These are phyloP conservation scores for Taiozyma sp. DNA, from an alignment of 1,139 yeast genomes.

Conservation along the genomic window DNA sequence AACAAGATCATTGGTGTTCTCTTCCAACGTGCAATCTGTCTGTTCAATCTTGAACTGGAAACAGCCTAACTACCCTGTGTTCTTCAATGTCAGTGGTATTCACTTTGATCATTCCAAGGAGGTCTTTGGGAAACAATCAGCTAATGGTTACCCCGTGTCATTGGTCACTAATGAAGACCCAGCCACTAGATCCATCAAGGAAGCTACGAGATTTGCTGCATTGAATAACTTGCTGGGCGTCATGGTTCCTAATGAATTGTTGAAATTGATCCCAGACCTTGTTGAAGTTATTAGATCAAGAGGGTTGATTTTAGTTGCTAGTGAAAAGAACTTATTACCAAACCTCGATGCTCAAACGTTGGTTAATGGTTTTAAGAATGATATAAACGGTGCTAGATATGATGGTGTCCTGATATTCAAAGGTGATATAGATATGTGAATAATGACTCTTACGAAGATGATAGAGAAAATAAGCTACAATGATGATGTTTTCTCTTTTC, in stretches of 20 bases:
- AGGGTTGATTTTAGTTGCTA: slow-evolving; percentile 81
- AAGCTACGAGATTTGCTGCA: slow-evolving; percentile 69
- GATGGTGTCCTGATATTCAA: slow-evolving; percentile 66
- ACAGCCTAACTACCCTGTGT: slow-evolving; percentile 96
- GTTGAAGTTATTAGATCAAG: slow-evolving; percentile 72
- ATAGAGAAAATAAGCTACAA: background rate
- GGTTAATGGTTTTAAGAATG: slow-evolving; percentile 29
- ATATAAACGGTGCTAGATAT: slow-evolving; percentile 72
- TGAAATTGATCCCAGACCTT: slow-evolving; percentile 71
- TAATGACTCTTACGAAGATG: background rate
- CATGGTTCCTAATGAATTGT: slow-evolving; percentile 66
- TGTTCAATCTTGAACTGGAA: slow-evolving; percentile 96
- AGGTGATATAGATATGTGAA: slow-evolving; percentile 62
- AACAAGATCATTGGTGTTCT: slow-evolving; percentile 65
- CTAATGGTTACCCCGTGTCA: slow-evolving; percentile 31
- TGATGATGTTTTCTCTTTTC: background rate
- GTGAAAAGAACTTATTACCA: slow-evolving; percentile 25
- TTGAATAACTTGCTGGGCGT: slow-evolving; percentile 82
- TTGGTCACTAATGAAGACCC: slow-evolving; percentile 31
- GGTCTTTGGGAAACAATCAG: slow-evolving; percentile 30
- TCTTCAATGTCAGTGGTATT: slow-evolving; percentile 73
- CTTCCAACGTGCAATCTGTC: slow-evolving; percentile 81
- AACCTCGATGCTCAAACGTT: slow-evolving; percentile 1
- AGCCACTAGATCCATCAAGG: slow-evolving; percentile 50
- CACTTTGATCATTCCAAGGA: slow-evolving; percentile 33